A percentile compares a stretch with the other conserved stretches of the same genome.
These are phyloP conservation scores for Salvia miltiorrhiza DNA, from an alignment of 257 asterid species.

Conservation along the genomic window DNA sequence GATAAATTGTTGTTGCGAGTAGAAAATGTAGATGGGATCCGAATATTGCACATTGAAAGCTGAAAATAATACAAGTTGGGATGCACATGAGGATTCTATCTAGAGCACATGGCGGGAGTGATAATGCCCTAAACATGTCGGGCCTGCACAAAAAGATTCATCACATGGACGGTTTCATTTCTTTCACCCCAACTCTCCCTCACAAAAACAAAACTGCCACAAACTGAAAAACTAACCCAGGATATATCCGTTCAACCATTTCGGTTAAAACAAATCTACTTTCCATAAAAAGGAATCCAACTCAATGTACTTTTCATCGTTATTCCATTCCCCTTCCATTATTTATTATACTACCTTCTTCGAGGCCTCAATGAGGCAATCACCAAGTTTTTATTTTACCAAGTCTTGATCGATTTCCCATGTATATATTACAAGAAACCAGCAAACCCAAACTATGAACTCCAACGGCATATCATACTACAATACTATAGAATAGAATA, in stretches of 20 bases:
- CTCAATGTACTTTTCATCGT: neutral
- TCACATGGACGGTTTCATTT: conserved; percentile 8
- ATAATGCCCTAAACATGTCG: conserved; percentile 23
- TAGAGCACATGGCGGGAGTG: conserved; percentile 20
- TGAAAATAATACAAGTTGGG: neutral
- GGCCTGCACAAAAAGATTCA: conserved; percentile 17
- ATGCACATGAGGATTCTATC: conserved; percentile 22
- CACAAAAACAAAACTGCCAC: conserved; percentile 10
- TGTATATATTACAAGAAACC: too few relatives aligned
- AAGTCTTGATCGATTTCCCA: too few relatives aligned
- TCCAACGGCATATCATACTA: too few relatives aligned
- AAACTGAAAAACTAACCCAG: neutral
- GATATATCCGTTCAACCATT: conserved; percentile 6
- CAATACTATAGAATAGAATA: too few relatives aligned
- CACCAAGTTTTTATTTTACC: neutral
- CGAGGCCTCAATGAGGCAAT: neutral
- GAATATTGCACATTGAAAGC: neutral
- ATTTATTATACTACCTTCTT: neutral
- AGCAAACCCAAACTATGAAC: too few relatives aligned
- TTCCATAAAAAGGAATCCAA: neutral
- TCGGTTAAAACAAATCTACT: neutral
- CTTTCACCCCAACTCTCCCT: neutral
- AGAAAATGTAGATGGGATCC: neutral
- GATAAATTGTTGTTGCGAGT: neutral
- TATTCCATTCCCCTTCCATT: neutral